These are phyloP conservation scores for Abelmoschus esculentus DNA, from an alignment of 345 rosid genomes.

Conservation along the genomic window DNA sequence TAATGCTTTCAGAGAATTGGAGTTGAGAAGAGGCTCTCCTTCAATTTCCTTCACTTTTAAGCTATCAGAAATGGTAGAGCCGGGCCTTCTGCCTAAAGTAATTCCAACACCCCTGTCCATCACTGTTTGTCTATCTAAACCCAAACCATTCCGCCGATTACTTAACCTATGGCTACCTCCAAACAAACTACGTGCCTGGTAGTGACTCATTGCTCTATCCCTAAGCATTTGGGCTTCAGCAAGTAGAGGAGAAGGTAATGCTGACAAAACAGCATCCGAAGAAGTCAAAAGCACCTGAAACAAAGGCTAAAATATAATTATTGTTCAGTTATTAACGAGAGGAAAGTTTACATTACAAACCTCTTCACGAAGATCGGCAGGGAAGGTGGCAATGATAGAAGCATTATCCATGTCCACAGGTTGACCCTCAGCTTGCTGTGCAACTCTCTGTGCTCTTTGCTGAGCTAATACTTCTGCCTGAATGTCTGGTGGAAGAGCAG, in stretches of 20 bases:
- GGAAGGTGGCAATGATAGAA: constrained; percentile 94
- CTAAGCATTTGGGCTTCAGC: constrained; percentile 98
- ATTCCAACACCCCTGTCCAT: constrained; percentile 97
- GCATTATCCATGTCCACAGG: constrained; percentile 99
- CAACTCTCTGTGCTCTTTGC: constrained; percentile 87
- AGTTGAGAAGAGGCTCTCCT: constrained; percentile 80
- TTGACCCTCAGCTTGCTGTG: constrained; percentile 89
- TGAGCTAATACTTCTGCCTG: constrained; percentile 99
- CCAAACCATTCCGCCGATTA: constrained; percentile 81
- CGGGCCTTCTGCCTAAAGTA: constrained; percentile 61
- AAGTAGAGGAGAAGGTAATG: constrained; percentile 80
- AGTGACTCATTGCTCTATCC: constrained; percentile 97
- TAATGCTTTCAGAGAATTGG: constrained; percentile 66
- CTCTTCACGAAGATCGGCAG: constrained; percentile 97
- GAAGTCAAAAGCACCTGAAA: constrained; percentile 88
- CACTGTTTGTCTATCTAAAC: constrained; percentile 74
- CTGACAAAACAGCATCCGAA: constrained; percentile 90
- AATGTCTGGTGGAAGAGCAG: constrained; percentile 97
- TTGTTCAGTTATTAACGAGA: constrained; percentile 11
- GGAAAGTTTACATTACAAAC: constrained; percentile 32
- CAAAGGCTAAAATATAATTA: constrained; percentile 15
- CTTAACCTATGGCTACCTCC: constrained; percentile 70
- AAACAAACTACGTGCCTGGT: constrained; percentile 86
- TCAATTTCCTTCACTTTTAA: constrained; percentile 70
- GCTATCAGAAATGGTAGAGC: constrained; percentile 55